phyloP scores from a whole-genome alignment of 495 filamentous ascomycete genomes.

The Amphirosellinia nigrospora region DNA sequence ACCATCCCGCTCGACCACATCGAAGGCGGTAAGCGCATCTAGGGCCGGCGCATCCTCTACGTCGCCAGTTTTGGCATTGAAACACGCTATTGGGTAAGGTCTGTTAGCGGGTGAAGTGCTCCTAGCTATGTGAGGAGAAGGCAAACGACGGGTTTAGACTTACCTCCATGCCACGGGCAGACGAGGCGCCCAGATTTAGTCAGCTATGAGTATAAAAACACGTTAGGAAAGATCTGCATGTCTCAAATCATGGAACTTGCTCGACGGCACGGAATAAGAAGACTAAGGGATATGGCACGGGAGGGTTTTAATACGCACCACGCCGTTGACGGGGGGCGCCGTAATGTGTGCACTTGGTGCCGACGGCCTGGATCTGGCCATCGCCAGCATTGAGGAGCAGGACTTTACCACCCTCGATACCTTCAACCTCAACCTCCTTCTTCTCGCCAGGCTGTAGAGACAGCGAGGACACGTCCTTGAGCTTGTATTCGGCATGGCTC shows the following conservation, averaged over 20 bases:
- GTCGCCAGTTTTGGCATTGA: slow-evolving; percentile 85
- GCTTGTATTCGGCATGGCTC: slow-evolving; percentile 75
- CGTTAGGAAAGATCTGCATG: too few relatives aligned
- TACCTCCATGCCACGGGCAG: slow-evolving; percentile 95
- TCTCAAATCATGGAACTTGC: too few relatives aligned
- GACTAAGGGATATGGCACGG: too few relatives aligned
- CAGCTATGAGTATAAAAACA: too few relatives aligned
- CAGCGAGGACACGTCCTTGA: slow-evolving; percentile 77
- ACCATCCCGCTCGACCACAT: slow-evolving; percentile 76
- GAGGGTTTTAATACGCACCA: too few relatives aligned
- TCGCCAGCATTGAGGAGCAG: slow-evolving; percentile 75
- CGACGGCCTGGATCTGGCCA: slow-evolving; percentile 72
- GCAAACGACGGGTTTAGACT: slow-evolving; percentile 30
- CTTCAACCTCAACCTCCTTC: slow-evolving; percentile 87
- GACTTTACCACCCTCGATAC: slow-evolving; percentile 82
- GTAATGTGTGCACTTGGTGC: slow-evolving; percentile 92
- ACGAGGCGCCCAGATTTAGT: slow-evolving; percentile 82
- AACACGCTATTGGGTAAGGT: slow-evolving; percentile 70
- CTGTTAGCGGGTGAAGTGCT: slow-evolving; percentile 20
- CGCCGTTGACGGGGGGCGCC: slow-evolving; percentile 83
- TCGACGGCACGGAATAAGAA: too few relatives aligned
- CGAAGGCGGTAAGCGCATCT: slow-evolving; percentile 81
- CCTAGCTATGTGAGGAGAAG: background rate
- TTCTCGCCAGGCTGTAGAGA: slow-evolving; percentile 80
- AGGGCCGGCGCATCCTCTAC: slow-evolving; percentile 93